Base-by-base conservation (phyloP, 202 grass and related monocot genomes). In the Bolboschoenoplectus hybrid region DNA sequence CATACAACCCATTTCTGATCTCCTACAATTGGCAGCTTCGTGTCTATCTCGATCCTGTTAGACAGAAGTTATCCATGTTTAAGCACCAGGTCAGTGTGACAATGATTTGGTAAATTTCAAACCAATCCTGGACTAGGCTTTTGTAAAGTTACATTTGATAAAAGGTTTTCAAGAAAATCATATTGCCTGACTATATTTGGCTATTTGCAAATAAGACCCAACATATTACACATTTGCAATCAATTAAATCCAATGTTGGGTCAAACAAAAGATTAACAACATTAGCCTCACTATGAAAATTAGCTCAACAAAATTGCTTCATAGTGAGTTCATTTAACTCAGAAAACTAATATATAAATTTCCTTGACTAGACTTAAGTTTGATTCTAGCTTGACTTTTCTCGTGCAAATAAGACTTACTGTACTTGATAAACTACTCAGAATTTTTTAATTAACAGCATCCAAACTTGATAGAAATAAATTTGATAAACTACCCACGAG, bases 1-100 rank as follows among this genome's bases (percentile, higher is more conserved):
- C 96, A 98, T 92, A 98, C 90, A 26, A 94, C 90, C 96, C 96
- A 98, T 85, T 98, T 95, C 86, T 98, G 96, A 76, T 98, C 91
- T 60, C 96, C 96, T 85, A 95, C 39, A 82, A 95, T 87, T 2
- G 96, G 96, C 35, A 98, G 64, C 84, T 95, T 98, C 2, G 96
- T 98, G 85, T 98, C 93, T 79, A 98, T 96, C 86, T 98, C 96
- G 83, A 98, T 95, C 86, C 96, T 98, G 86, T 58, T 87, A 13
- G 41, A 66, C 84, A 40, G 26, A 74, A 87, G 19, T 17, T 20
- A 74, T 4, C 6, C 2, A 74, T 50, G 40, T 64, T 51, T 47
- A 50, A 14, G 46, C 8, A 81, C 53, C 7, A 77, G 46, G 34
- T 36, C 49, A 19, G 41, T 7, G 14, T 65, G 61, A 62, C 61